Percentiles rank a stretch among this genome's conserved stretches.
These are phyloP conservation scores for Epichloe sylvatica DNA, from an alignment of 2,329 filamentous ascomycete species.

Conservation along the genomic window DNA sequence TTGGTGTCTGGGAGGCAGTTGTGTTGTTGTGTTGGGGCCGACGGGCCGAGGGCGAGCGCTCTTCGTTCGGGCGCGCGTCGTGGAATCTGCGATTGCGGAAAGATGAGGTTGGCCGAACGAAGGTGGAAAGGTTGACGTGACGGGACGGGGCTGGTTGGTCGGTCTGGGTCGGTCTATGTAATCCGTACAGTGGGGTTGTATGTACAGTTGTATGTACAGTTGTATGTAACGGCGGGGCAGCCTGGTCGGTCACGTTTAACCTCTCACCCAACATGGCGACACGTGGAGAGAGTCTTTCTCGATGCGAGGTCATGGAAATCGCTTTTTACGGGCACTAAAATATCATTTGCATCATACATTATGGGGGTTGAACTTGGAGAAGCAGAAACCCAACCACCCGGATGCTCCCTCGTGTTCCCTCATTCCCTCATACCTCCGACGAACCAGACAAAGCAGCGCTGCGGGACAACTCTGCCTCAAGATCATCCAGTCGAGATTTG, in stretches of 20 bases:
- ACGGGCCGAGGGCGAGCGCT: neutral
- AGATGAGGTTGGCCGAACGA: neutral
- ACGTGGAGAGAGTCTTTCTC: too few species aligned
- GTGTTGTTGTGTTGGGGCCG: neutral
- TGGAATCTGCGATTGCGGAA: neutral
- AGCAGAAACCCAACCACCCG: neutral
- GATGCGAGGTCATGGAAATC: neutral
- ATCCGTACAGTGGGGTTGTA: too few species aligned
- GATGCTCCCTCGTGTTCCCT: neutral
- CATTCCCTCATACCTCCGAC: neutral
- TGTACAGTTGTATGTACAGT: too few species aligned
- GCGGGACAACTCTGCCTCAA: slow-evolving; percentile 10
- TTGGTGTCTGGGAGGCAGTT: neutral
- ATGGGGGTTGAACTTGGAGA: neutral
- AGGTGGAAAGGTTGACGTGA: neutral
- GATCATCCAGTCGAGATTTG: slow-evolving; percentile 10
- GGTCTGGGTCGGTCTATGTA: too few species aligned
- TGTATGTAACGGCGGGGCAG: too few species aligned
- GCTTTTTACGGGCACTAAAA: neutral
- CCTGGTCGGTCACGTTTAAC: neutral
- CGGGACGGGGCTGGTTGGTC: too few species aligned
- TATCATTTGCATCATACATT: neutral
- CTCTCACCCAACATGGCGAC: too few species aligned
- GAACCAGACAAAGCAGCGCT: neutral
- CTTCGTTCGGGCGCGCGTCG: neutral